Evolutionary conservation across 352 stramenopile species (phyloP), one percentile per base, ranked within the genome.

Genomic region (Globisporangium nodosum): DNA sequence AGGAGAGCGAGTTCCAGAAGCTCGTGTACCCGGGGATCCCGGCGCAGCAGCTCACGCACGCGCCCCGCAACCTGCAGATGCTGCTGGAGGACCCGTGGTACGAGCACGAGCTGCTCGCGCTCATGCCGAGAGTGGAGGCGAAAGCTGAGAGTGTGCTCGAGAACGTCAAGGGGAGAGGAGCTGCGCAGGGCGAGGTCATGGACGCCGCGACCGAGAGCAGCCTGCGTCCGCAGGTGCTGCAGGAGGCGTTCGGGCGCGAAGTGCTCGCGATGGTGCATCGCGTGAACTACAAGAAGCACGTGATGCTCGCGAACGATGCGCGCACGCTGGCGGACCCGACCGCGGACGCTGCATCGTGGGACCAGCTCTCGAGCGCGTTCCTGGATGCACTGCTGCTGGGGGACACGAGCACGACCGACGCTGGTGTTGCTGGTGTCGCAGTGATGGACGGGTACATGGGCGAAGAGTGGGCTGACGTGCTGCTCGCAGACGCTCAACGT

Each of bases 161-260:
- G 7, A 95, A 94, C 52, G 87, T 96, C 49, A 95, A 96, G 65
- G 72, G 69, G 51, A 74, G 78, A 20, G 85, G 78, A 11, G 87
- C 82, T 1, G 65, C 73, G 3, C 71, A 85, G 40, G 85, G 85
- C 20, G 85, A 96, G 18, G 49, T 85, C 47, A 95, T 96, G 85
- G 85, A 95, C 52, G 24, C 62, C 0, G 65, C 66, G 0, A 96
- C 85, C 0, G 85, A 96, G 63, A 55, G 58, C 2, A 63, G 78
- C 56, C 73, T 94, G 39, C 39, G 81, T 37, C 85, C 85, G 1
- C 85, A 95, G 53, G 75, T 95, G 8, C 63, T 93, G 42, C 86
- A 94, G 49, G 85, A 96, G 58, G 85, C 85, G 0, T 95, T 96
- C 69, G 84, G 73, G 0, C 70, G 87, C 45, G 83, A 96, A 56